These are phyloP conservation scores for Akanthomyces dipterigenus DNA, from an alignment of 2,329 filamentous ascomycete genomes.

Conservation along the genomic window DNA sequence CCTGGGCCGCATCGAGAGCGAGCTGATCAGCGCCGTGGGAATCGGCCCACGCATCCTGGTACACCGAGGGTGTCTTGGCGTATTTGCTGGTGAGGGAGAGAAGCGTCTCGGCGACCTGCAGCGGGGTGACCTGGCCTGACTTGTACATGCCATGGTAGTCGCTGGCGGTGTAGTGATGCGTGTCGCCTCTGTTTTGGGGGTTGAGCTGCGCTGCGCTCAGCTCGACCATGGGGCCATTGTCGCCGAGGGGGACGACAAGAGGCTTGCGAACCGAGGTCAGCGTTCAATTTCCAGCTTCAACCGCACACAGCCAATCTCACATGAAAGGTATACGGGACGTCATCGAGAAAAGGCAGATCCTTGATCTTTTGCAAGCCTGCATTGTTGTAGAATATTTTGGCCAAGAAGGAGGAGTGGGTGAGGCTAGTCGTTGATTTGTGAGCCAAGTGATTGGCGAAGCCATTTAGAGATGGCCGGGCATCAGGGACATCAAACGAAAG, in stretches of 20 bases:
- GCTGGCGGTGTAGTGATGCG: conserved; percentile 59
- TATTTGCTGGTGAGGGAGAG: conserved; percentile 64
- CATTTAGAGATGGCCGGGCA: not conserved
- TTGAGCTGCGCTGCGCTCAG: conserved; percentile 36
- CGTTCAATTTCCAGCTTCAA: too few relatives aligned
- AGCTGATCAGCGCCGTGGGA: conserved; percentile 49
- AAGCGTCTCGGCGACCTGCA: conserved; percentile 61
- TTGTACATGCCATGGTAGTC: conserved; percentile 75
- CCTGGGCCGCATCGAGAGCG: conserved; percentile 61
- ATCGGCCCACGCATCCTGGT: conserved; percentile 68
- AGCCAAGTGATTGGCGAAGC: not conserved
- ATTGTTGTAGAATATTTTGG: conserved; percentile 63
- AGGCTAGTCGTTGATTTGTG: conserved; percentile 37
- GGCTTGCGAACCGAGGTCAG: conserved; percentile 33
- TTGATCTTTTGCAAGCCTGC: conserved; percentile 48
- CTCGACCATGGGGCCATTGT: conserved; percentile 30
- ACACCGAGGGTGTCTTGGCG: conserved; percentile 45
- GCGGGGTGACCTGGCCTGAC: conserved; percentile 62
- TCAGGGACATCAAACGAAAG: not conserved
- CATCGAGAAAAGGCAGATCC: conserved; percentile 39
- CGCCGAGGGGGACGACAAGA: conserved; percentile 46
- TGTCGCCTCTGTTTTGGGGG: conserved; percentile 33
- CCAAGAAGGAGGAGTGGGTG: conserved; percentile 51
- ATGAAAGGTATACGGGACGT: conserved; percentile 39
- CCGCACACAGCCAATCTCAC: conserved; percentile 27